Percentiles rank a stretch among this genome's conserved stretches.
phyloP scores from a whole-genome alignment of 768 basidiomycete species.

The Tulasnella calospora region DNA sequence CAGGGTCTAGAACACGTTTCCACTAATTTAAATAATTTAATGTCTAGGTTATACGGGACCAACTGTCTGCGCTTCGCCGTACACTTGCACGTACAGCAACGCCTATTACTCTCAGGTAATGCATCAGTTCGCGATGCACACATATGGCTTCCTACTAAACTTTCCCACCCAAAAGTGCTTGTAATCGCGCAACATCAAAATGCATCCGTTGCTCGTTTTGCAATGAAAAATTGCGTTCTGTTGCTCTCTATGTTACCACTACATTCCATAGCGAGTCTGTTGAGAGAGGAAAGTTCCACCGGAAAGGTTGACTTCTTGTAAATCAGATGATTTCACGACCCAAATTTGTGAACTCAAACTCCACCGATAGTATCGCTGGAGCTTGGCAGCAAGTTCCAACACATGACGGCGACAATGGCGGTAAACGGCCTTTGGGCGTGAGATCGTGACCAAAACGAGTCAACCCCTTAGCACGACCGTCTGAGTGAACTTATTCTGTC shows the following conservation, averaged over 20 bases:
- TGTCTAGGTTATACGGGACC: constrained; percentile 17
- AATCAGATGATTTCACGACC: not conserved
- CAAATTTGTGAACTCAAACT: not conserved
- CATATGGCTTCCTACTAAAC: not conserved
- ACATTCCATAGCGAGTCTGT: not conserved
- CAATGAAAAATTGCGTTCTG: not conserved
- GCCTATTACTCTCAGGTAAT: not conserved
- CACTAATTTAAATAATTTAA: not conserved
- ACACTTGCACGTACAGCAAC: constrained; percentile 13
- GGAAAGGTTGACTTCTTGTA: not conserved
- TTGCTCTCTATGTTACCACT: not conserved
- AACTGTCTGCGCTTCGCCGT: constrained; percentile 19
- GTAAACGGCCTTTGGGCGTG: not conserved
- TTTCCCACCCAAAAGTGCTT: not conserved
- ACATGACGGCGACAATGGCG: too few species aligned
- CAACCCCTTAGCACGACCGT: not conserved
- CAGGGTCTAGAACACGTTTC: not conserved
- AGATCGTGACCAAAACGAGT: not conserved
- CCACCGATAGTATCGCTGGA: not conserved
- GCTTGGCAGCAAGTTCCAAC: not conserved
- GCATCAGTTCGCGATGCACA: not conserved
- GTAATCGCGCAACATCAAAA: not conserved
- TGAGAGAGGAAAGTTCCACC: not conserved
- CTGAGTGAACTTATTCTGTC: not conserved
- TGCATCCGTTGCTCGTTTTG: not conserved